Conservation (phyloP, 78 protist species). For the Planoprotostelium fungivorum region DNA sequence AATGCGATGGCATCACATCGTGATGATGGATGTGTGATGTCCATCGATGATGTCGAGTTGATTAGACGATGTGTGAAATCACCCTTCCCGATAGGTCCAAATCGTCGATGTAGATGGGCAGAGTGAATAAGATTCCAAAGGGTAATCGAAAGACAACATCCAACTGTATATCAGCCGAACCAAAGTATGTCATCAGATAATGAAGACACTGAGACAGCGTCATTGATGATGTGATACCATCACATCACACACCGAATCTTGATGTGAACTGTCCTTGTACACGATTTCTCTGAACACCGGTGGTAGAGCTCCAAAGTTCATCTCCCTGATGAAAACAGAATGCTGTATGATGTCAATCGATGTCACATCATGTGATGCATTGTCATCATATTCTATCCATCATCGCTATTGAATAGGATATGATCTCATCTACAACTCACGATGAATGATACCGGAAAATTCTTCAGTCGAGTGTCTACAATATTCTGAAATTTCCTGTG, state of each 20-base stretch:
- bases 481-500: neutral
- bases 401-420: no score
- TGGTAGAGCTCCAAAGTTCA: neutral
- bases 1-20: no score
- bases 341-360: neutral
- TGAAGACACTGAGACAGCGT: neutral
- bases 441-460: neutral
- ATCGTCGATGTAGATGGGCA: neutral
- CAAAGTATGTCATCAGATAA: neutral
- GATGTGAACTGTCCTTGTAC: neutral
- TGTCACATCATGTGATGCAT: neutral
- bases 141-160: neutral
- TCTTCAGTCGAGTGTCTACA: neutral
- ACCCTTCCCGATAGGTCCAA: neutral
- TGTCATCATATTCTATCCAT: no score
- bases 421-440: conserved; percentile 1
- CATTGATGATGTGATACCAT: neutral
- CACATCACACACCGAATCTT: neutral
- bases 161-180: neutral
- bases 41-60: no score
- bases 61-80: no score
- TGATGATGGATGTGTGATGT: no score
- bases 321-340: neutral
- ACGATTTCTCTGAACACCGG: neutral
- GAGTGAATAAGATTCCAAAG: neutral